Percentiles rank a stretch among this genome's conserved stretches.
phyloP scores from a whole-genome alignment of 768 basidiomycete species.

The Boletus rubescentipes region DNA sequence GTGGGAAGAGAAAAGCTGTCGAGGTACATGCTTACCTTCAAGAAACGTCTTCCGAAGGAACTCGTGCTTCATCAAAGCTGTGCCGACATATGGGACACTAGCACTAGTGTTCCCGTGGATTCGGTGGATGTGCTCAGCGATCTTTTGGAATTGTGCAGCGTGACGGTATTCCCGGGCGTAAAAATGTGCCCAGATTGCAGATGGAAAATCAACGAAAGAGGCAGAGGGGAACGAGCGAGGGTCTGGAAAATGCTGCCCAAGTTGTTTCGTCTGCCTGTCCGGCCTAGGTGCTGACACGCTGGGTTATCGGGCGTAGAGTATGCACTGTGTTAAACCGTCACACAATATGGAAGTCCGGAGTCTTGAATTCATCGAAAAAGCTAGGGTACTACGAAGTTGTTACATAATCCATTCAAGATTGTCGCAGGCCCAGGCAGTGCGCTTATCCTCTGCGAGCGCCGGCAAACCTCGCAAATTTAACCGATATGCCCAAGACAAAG shows the following conservation, averaged over 20 bases:
- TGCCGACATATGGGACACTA: background rate
- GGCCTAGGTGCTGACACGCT: background rate
- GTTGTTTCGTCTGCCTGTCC: background rate
- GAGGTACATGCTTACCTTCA: background rate
- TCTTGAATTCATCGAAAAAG: too few relatives aligned
- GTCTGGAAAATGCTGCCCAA: constrained; percentile 1
- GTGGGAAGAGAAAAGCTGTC: background rate
- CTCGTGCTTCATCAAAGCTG: constrained; percentile 2
- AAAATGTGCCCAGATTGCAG: background rate
- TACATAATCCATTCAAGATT: too few relatives aligned
- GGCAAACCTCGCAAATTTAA: too few relatives aligned
- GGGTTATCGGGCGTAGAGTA: too few relatives aligned
- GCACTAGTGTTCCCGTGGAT: background rate
- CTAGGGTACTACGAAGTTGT: too few relatives aligned
- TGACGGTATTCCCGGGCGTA: background rate
- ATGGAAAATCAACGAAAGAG: background rate
- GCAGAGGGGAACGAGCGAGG: background rate
- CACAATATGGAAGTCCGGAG: too few relatives aligned
- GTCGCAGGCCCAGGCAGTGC: too few relatives aligned
- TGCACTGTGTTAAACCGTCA: too few relatives aligned
- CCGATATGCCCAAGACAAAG: background rate
- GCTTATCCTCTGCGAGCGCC: too few relatives aligned
- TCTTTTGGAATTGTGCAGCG: constrained; percentile 1
- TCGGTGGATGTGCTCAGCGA: background rate
- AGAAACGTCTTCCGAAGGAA: background rate